Evolutionary conservation across 2,329 filamentous ascomycete species (phyloP), one percentile per base, ranked within the genome.

Genomic region (Aureobasidium sp.): DNA sequence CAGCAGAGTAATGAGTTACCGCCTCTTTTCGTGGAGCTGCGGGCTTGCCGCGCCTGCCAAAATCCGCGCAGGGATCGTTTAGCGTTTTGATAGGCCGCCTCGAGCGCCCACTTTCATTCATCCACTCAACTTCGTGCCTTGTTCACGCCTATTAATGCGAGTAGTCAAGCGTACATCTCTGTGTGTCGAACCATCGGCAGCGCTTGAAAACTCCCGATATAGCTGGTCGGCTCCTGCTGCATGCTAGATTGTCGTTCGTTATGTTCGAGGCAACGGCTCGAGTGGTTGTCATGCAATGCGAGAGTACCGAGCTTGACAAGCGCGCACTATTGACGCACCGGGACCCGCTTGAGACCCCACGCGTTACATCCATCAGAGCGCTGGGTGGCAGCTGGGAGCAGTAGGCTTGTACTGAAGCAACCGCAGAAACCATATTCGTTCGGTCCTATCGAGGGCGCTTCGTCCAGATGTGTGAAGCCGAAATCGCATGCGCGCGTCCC

Each of bases 21-120:
- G 55, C 55, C n/a, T 47, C 55, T 58, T 58, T 58, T 58, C 55
- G 55, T 48, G 42, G 55, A 58, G 55, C 55, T 34, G 44, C 42
- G 31, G 56, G 56, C 56, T 41, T 49, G 45, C 57, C 45, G 57
- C 57, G 44, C 25, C 45, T 41, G 34, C 45, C 29, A 60, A 59
- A 41, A 60, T 51, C 57, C 47, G 27, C 31, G 57, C 57, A 60
- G 36, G 57, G 57, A 51, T 60, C 45, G 31, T 41, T 27, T 47
- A 31, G 34, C 57, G 45, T n/a, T 60, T 39, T 51, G 57, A 60
- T 60, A 60, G 57, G 57, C 57, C 41, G 45, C 41, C 34, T 51
- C 27, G 57, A 47, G 53, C 52, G 52, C 52, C 52, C 52, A 42
- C 52, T 31, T 42, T 39, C 39, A 22, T 20, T 41, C 41, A 20